Evolutionary conservation across 129 eudicot species (phyloP).

Genomic region (Pseudognaphalium luteoalbum): DNA sequence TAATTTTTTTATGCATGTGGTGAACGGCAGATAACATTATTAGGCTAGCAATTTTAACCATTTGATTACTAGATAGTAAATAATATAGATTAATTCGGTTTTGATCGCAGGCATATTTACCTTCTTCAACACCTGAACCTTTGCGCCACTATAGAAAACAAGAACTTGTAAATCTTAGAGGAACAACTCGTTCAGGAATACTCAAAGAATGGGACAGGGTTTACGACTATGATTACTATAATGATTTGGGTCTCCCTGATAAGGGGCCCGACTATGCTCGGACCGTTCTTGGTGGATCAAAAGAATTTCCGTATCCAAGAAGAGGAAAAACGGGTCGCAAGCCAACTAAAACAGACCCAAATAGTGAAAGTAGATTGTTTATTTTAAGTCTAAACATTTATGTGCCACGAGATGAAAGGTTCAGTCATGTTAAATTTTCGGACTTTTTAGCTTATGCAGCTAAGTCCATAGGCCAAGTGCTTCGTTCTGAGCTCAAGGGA

Average conservation of each 20-base stretch:
- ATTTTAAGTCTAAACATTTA: constrained; percentile 58
- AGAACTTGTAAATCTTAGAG: constrained; percentile 70
- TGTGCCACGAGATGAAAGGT: constrained; percentile 72
- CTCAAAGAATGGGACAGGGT: constrained; percentile 88
- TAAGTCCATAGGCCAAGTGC: constrained; percentile 66
- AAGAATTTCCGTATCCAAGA: constrained; percentile 78
- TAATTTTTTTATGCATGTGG: too few relatives aligned
- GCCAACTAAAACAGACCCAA: constrained; percentile 60
- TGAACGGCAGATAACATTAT: too few relatives aligned
- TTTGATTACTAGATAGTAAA: background rate
- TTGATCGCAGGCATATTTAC: constrained; percentile 58
- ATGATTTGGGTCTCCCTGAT: constrained; percentile 81
- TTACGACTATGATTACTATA: constrained; percentile 78
- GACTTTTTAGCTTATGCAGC: constrained; percentile 71
- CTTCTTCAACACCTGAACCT: constrained; percentile 61
- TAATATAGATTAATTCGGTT: background rate
- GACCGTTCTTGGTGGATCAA: constrained; percentile 75
- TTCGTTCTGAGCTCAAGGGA: constrained; percentile 57
- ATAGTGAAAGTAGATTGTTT: constrained; percentile 55
- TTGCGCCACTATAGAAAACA: constrained; percentile 54
- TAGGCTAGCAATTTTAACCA: background rate
- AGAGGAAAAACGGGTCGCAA: constrained; percentile 78
- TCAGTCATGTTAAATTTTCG: constrained; percentile 64
- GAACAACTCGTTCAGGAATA: constrained; percentile 56
- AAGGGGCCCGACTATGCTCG: constrained; percentile 62